Base-by-base conservation (phyloP, 371 early-diverging fungal species). In the Blakeslea trispora region DNA sequence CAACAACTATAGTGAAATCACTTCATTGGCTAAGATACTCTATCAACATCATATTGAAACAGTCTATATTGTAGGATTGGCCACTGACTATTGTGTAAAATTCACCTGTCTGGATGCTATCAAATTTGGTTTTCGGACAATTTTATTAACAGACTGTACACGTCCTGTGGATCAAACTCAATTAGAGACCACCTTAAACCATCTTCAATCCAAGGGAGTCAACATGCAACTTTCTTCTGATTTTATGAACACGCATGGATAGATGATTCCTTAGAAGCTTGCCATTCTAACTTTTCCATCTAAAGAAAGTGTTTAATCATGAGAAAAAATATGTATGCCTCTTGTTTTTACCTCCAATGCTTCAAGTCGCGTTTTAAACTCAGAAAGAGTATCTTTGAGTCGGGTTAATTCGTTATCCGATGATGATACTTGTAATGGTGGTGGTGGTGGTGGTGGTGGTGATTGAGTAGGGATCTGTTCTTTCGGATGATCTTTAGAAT, bases 81-180 rank as follows among this genome's bases (percentile, higher is more conserved):
- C 79, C 9, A 57, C 73, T 0, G 75, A 78, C 54, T 74, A 69
- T 41, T 74, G 79, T 45, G 71, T 78, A 17, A 78, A 72, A 47
- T 59, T 63, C 45, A 74, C 79, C 19, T 68, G 68, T 18, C 41
- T 74, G 14, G 79, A 78, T 53, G 71, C 73, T 6, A 22, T 72
- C 31, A 78, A 75, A 50, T 78, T 78, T 58, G 79, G 79, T 1
- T 78, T 78, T 55, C 62, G 67, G 18, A 74, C 75, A 0, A 43
- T 71, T 8, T 53, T 78, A 0, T 61, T 74, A 5, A 61, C 52
- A 4, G 71, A 78, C 31, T 66, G 63, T 24, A 72, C 75, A 0
- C 59, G 55, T 6, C 64, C 69, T 19, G 73, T 72, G 5, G 44
- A 63, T 45, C 57, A 58, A 17, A 43, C 53, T 9, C 37, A 56